Conservation (phyloP, 805 yeast species). For the Blastobotrys mokoenaii region DNA sequence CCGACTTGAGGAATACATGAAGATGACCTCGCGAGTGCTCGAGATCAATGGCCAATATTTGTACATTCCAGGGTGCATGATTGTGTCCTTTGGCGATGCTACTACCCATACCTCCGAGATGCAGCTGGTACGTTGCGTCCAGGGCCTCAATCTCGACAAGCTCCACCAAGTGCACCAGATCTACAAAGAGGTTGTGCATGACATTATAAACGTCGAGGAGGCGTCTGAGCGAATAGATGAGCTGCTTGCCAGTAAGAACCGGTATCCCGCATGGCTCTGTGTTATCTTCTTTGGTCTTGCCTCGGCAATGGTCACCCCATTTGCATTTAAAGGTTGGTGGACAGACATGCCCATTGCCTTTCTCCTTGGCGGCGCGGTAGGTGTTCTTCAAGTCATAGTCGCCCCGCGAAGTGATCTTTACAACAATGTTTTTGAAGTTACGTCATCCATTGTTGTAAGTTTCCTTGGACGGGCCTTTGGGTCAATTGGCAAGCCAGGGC, state of each 20-base stretch:
- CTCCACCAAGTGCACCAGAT: constrained; percentile 73
- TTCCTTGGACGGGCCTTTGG: constrained; percentile 87
- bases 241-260: constrained; percentile 49
- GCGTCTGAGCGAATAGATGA: constrained; percentile 67
- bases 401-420: constrained; percentile 78
- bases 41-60: constrained; percentile 91
- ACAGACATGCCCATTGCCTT: constrained; percentile 75
- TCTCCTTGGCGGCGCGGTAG: constrained; percentile 74
- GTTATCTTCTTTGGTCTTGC: constrained; percentile 74
- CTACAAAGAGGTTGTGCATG: constrained; percentile 87
- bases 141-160: constrained; percentile 77
- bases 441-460: constrained; percentile 82
- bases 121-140: constrained; percentile 77
- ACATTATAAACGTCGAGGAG: constrained; percentile 77
- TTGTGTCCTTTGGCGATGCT: constrained; percentile 86
- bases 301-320: constrained; percentile 76
- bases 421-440: constrained; percentile 84
- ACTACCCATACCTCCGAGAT: constrained; percentile 93
- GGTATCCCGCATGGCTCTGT: constrained; percentile 68
- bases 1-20: constrained; percentile 85
- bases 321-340: constrained; percentile 88
- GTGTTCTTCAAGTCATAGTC: constrained; percentile 68
- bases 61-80: constrained; percentile 93
- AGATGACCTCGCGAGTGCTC: constrained; percentile 83
- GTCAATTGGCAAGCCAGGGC: constrained; percentile 45